A percentile compares a stretch with the other conserved stretches of the same genome.
Evolutionary conservation across 129 eudicot species (phyloP).

Genomic region (Artemisia annua): DNA sequence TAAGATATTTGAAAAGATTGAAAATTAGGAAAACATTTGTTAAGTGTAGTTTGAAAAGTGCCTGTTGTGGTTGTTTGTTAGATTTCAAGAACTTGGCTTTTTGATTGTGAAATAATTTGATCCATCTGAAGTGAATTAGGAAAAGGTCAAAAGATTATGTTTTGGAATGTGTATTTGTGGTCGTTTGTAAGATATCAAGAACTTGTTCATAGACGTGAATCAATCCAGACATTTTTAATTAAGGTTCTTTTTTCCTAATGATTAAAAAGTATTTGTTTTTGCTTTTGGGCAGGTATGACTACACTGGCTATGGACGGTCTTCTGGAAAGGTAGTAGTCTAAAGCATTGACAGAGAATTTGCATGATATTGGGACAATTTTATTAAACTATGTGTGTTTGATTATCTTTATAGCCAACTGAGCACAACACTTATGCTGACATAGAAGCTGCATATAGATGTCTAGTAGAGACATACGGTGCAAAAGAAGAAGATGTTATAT

Average conservation of each 20-base stretch:
- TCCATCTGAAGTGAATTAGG: not conserved
- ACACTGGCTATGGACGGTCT: conserved; percentile 89
- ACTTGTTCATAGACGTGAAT: no score
- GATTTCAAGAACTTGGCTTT: conserved; percentile 4
- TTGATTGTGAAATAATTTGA: not conserved
- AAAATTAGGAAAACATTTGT: not conserved
- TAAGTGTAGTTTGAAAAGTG: not conserved
- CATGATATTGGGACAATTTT: conserved; percentile 4
- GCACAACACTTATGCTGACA: conserved; percentile 88
- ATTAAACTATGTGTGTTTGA: conserved; percentile 9
- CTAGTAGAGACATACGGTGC: conserved; percentile 68
- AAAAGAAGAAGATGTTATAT: conserved; percentile 79
- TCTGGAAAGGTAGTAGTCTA: conserved; percentile 70
- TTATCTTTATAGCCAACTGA: conserved; percentile 66
- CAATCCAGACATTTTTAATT: not conserved
- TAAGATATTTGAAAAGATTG: not conserved
- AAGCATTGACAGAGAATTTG: not conserved
- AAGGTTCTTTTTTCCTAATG: not conserved
- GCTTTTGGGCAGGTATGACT: conserved; percentile 74
- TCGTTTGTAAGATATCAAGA: no score
- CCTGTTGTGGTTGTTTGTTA: not conserved
- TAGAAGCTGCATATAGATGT: conserved; percentile 89
- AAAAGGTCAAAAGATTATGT: not conserved
- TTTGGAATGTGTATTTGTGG: not conserved
- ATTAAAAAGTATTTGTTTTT: conserved; percentile 19